Evolutionary conservation across 2,329 filamentous ascomycete genomes (phyloP).

Genomic region (Verticillium nonalfalfae): DNA sequence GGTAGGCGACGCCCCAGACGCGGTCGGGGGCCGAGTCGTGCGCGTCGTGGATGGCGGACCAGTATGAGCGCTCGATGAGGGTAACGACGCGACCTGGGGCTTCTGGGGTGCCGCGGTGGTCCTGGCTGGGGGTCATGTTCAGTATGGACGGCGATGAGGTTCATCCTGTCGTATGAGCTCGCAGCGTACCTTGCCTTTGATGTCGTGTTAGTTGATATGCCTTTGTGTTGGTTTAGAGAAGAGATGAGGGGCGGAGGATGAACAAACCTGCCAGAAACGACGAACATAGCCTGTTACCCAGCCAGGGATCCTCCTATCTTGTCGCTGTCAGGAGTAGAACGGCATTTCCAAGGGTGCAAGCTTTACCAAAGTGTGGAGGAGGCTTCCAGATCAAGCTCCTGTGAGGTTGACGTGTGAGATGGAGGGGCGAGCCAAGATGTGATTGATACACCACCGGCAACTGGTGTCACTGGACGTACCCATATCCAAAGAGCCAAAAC

Average conservation of each 20-base stretch:
- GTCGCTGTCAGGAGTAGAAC: conserved; percentile 10
- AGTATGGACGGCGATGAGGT: neutral
- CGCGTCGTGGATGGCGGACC: conserved; percentile 68
- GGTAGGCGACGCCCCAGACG: conserved; percentile 92
- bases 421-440: neutral
- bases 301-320: conserved; percentile 79
- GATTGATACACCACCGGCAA: neutral
- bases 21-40: conserved; percentile 53
- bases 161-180: neutral
- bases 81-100: conserved; percentile 89
- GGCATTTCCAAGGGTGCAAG: conserved; percentile 3
- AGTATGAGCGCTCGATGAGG: conserved; percentile 77
- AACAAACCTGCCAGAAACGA: conserved; percentile 90
- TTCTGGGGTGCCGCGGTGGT: conserved; percentile 87
- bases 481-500: conserved; percentile 97
- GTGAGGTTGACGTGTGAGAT: neutral
- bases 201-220: conserved; percentile 2
- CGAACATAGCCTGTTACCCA: conserved; percentile 93
- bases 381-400: conserved; percentile 97
- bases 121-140: conserved; percentile 54
- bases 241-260: conserved; percentile 3
- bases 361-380: conserved; percentile 83
- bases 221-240: neutral
- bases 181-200: conserved; percentile 25
- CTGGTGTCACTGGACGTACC: conserved; percentile 47